These are phyloP conservation scores for Mortierella sp. DNA, from an alignment of 371 early-diverging fungal genomes.

Conservation along the genomic window DNA sequence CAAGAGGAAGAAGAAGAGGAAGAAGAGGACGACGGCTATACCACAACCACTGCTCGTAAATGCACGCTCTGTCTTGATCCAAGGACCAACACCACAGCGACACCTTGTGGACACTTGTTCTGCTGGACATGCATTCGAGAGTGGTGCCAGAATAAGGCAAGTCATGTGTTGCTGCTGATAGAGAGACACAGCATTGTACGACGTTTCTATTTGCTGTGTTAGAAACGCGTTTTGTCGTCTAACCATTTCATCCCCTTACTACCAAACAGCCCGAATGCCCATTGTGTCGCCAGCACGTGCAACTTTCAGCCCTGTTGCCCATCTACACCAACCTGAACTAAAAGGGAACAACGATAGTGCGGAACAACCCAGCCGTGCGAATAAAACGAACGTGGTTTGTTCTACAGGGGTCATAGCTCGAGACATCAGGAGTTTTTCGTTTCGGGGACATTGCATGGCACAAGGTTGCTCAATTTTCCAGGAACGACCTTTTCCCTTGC, in stretches of 20 bases:
- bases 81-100: constrained; percentile 80
- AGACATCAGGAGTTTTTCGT: too few relatives aligned
- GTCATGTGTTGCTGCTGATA: neutral
- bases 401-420: too few relatives aligned
- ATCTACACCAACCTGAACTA: constrained; percentile 48
- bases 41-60: constrained; percentile 58
- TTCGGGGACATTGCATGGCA: too few relatives aligned
- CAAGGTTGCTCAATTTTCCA: too few relatives aligned
- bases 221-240: too few relatives aligned
- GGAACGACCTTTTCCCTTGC: too few relatives aligned
- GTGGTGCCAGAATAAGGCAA: constrained; percentile 90
- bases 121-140: constrained; percentile 93
- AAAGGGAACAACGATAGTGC: constrained; percentile 2
- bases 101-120: constrained; percentile 93
- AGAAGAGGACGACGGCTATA: constrained; percentile 47
- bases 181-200: too few relatives aligned
- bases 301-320: constrained; percentile 71
- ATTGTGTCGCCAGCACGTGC: constrained; percentile 81
- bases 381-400: neutral
- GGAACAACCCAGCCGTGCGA: neutral
- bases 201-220: neutral
- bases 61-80: constrained; percentile 88
- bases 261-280: constrained; percentile 81
- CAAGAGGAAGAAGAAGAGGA: constrained; percentile 16
- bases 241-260: too few relatives aligned